phyloP scores from a whole-genome alignment of 2,329 filamentous ascomycete genomes.

The Colletotrichum abscissum region DNA sequence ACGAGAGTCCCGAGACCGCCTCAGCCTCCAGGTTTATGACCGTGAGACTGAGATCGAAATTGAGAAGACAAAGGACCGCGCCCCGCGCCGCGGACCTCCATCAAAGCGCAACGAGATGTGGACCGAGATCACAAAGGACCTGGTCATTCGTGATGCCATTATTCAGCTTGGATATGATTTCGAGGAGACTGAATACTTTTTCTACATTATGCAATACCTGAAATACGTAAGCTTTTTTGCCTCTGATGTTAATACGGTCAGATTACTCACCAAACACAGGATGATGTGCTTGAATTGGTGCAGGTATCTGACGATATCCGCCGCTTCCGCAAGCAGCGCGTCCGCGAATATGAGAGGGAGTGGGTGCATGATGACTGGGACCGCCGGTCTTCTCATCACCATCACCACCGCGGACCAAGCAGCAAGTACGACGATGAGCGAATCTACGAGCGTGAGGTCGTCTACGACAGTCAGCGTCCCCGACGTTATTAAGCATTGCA shows the following conservation, averaged over 20 bases:
- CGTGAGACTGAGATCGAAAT: constrained; percentile 63
- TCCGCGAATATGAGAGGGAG: constrained; percentile 69
- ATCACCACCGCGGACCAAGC: constrained; percentile 43
- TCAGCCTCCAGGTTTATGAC: constrained; percentile 60
- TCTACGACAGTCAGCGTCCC: constrained; percentile 63
- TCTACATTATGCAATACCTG: constrained; percentile 93
- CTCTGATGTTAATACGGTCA: background rate
- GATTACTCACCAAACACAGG: constrained; percentile 64
- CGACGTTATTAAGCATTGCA: constrained; percentile 26
- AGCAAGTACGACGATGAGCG: constrained; percentile 68
- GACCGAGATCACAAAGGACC: constrained; percentile 96
- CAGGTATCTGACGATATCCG: constrained; percentile 87
- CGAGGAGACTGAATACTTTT: constrained; percentile 90
- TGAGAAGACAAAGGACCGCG: constrained; percentile 66
- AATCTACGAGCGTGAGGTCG: constrained; percentile 75
- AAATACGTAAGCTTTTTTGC: constrained; percentile 71
- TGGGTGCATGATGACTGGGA: constrained; percentile 63
- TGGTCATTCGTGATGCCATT: constrained; percentile 88
- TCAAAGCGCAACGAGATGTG: constrained; percentile 77
- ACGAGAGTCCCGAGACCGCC: constrained; percentile 48
- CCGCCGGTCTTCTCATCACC: constrained; percentile 49
- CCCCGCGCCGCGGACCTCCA: constrained; percentile 51
- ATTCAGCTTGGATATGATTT: constrained; percentile 86
- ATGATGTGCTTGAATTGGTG: constrained; percentile 87
- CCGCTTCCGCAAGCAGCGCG: constrained; percentile 64